Conservation (phyloP, 495 filamentous ascomycete species). For the Neurospora hispaniola region DNA sequence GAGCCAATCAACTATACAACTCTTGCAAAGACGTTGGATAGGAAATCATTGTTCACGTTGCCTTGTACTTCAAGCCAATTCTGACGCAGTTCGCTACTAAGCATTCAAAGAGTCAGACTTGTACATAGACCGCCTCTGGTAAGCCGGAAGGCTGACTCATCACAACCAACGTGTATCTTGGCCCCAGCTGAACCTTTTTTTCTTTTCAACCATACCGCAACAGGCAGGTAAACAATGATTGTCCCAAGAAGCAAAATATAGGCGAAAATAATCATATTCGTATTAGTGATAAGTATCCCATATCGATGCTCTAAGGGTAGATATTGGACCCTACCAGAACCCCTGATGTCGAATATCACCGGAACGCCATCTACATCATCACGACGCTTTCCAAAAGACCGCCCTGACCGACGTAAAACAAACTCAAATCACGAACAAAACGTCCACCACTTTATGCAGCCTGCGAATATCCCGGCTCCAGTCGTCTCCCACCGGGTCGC, state of each 20-base stretch:
- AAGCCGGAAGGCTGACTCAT: background rate
- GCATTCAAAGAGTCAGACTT: background rate
- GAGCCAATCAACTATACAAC: background rate
- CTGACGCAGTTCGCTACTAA: background rate
- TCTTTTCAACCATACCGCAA: background rate
- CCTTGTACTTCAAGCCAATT: background rate
- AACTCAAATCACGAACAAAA: background rate
- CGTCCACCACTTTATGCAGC: slow-evolving; percentile 6
- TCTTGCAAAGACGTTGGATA: background rate
- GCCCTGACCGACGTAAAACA: background rate
- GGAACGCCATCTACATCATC: background rate
- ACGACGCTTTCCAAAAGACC: background rate
- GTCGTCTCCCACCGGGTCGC: slow-evolving; percentile 3
- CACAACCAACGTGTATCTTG: background rate
- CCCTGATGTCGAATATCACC: background rate
- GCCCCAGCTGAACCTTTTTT: background rate
- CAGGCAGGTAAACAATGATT: background rate
- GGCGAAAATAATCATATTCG: background rate
- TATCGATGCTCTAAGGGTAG: background rate
- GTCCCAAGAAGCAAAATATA: background rate
- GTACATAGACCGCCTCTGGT: background rate
- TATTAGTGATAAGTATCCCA: background rate
- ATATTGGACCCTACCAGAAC: background rate
- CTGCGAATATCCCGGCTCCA: slow-evolving; percentile 15
- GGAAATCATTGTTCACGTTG: background rate